These are phyloP conservation scores for Didymella pinodella DNA, from an alignment of 2,329 filamentous ascomycete genomes.

Conservation along the genomic window DNA sequence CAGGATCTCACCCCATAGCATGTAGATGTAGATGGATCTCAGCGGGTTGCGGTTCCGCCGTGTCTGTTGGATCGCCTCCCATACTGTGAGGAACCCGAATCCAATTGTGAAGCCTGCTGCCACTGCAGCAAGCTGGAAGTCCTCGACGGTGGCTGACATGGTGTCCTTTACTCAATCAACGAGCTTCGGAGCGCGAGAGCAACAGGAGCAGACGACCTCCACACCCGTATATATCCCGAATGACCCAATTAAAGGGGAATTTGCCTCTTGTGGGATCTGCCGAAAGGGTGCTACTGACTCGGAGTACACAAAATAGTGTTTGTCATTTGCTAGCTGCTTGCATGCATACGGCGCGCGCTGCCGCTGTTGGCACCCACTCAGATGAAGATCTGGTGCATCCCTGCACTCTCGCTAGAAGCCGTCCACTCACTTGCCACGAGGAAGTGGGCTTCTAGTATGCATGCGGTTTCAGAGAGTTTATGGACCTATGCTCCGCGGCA, in stretches of 20 bases:
- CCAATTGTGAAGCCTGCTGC: conserved; percentile 49
- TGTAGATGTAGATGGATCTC: conserved; percentile 46
- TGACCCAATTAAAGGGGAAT: conserved; percentile 14
- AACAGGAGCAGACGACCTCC: conserved; percentile 5
- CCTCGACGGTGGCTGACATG: conserved; percentile 36
- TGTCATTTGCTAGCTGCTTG: conserved; percentile 17
- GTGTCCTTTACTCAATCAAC: conserved; percentile 13
- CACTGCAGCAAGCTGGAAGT: conserved; percentile 42
- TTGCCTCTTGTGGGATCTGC: conserved; percentile 16
- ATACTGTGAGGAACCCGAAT: conserved; percentile 46
- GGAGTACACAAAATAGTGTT: conserved; percentile 9
- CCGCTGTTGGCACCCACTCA: conserved; percentile 17
- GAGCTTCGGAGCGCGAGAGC: conserved; percentile 10
- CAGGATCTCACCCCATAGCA: conserved; percentile 47
- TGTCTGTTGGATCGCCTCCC: conserved; percentile 49
- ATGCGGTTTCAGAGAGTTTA: conserved; percentile 12
- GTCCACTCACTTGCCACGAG: conserved; percentile 7
- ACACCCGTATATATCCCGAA: conserved; percentile 13
- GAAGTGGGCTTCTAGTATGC: conserved; percentile 10
- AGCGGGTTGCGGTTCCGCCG: conserved; percentile 45
- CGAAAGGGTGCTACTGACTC: conserved; percentile 16
- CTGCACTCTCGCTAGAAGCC: conserved; percentile 9
- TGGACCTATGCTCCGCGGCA: conserved; percentile 1
- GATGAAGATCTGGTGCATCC: conserved; percentile 11
- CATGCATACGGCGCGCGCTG: conserved; percentile 17